phyloP scores from a whole-genome alignment of 75 land plant species.

The Pseudotsuga menziesii region DNA sequence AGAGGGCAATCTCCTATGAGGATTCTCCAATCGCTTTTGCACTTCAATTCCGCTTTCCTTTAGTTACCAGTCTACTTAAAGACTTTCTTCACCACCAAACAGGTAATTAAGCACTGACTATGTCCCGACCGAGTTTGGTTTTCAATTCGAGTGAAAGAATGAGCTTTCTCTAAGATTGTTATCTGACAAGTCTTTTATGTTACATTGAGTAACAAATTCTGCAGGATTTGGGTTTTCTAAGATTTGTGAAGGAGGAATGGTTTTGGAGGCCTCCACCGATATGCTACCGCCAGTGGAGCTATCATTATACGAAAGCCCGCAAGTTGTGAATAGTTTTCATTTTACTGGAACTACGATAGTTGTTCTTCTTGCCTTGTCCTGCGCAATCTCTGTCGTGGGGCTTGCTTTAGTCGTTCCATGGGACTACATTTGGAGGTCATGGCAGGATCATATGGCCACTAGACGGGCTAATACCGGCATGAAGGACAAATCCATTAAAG shows the following conservation, averaged over 20 bases:
- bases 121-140: too few relatives aligned
- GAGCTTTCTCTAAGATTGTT: too few relatives aligned
- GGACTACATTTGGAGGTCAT: neutral
- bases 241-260: neutral
- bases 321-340: neutral
- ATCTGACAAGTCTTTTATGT: too few relatives aligned
- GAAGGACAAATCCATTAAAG: neutral
- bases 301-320: neutral
- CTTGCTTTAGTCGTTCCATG: neutral
- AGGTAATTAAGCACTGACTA: too few relatives aligned
- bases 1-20: too few relatives aligned
- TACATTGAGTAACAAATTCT: too few relatives aligned
- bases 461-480: neutral
- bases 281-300: neutral
- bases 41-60: too few relatives aligned
- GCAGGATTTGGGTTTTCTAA: too few relatives aligned
- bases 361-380: neutral
- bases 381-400: neutral
- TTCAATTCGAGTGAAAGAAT: too few relatives aligned
- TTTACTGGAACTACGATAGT: neutral
- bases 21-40: too few relatives aligned
- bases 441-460: neutral
- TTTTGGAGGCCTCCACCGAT: neutral
- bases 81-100: too few relatives aligned
- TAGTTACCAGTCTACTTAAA: too few relatives aligned